Conservation (phyloP, 441 rosid genomes). For the Bocquillonia castaneifolia region DNA sequence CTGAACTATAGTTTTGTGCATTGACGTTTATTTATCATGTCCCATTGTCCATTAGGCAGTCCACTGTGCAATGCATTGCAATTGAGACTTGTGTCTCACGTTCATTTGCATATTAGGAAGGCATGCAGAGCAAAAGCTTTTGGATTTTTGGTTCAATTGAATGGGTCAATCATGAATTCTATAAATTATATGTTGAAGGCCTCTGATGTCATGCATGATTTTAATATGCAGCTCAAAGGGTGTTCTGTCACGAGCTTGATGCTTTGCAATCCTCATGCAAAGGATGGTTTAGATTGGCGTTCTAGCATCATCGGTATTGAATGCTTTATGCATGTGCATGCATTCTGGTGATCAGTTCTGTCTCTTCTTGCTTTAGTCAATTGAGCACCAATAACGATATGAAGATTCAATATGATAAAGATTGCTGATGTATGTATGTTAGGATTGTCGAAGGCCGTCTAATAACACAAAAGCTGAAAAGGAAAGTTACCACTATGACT, state of each 20-base stretch:
- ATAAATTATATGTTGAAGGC: neutral
- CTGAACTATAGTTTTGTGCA: too few species aligned
- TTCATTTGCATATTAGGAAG: neutral
- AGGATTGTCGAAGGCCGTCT: too few species aligned
- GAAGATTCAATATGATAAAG: neutral
- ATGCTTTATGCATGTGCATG: neutral
- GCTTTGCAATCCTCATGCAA: neutral
- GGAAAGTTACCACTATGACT: neutral
- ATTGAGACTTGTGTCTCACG: neutral
- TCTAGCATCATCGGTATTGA: neutral
- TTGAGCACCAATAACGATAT: neutral
- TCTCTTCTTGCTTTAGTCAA: neutral
- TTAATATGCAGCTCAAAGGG: slow-evolving; percentile 71
- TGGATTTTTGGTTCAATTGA: neutral
- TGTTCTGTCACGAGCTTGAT: slow-evolving; percentile 63
- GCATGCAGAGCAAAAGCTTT: neutral
- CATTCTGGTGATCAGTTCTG: neutral
- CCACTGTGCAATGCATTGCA: neutral
- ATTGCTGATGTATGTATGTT: neutral
- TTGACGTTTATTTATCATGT: neutral
- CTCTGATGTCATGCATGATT: neutral
- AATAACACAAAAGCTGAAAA: too few species aligned
- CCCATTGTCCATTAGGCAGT: neutral
- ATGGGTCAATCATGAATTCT: slow-evolving; percentile 1
- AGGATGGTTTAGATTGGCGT: neutral